Evolutionary conservation across 306 rosid genomes (phyloP), one percentile per base, ranked within the genome.

Genomic region (Vigna angularis): DNA sequence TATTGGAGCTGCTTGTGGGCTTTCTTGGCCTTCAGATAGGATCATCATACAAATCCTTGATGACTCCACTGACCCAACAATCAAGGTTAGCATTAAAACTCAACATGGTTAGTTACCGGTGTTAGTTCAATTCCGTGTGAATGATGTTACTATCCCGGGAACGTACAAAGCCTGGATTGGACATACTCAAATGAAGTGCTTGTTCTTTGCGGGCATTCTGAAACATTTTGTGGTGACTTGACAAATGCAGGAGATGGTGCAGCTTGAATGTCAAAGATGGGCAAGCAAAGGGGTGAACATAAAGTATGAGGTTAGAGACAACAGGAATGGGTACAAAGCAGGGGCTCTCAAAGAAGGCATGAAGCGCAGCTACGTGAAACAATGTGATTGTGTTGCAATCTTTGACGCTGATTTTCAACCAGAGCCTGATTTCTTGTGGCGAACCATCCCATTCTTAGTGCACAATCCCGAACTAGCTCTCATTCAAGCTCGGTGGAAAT

Each of bases 391-490:
- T n/a, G 96, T 95, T 3, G 93, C 90, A 24, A 93, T 95, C 17
- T 93, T 95, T 76, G 99, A 95, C 48, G 99, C 99, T 1, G 99
- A 95, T 85, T 95, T 95, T 76, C 99, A 93, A 34, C 99, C 99
- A 0, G 98, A 95, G 68, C 85, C 97, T 2, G 91, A 95, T 76
- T 95, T 85, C 76, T 84, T 95, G 28, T 86, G 95, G 87, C 98
- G 97, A 9, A 86, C 93, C 30, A 73, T 95, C n/a, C 99, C 99
- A 49, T 95, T 89, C 70, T 84, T 92, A 1, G 81, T 80, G 14
- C 98, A 95, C 79, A 95, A 91, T 76, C 87, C 96, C 26, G 81
- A 88, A 77, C 76, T 94, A 0, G 97, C 89, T 6, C 92, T 94
- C 48, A 85, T 91, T 82, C 99, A 95, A 66, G 85, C 98, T 47